Evolutionary conservation across 768 basidiomycete species (phyloP), one percentile per base, ranked within the genome.

Genomic region (Kockovaella imperatae): DNA sequence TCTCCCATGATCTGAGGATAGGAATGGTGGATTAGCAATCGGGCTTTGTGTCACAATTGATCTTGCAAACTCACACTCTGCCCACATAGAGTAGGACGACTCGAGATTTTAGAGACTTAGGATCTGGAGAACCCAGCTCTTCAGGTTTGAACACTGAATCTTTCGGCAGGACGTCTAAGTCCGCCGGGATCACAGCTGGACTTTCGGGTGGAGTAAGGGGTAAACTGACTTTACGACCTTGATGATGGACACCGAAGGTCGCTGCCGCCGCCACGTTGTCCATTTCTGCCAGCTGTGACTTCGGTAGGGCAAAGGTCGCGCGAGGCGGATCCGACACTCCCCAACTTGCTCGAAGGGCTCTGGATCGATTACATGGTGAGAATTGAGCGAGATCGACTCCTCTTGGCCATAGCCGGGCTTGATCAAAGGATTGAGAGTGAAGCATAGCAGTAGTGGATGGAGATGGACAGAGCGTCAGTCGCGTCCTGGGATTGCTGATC

Each of bases 401-500:
- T 36, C 75, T 48, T 0, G 74, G 72, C 75, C 75, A 76, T 2
- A 75, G 54, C 3, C 74, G 60, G 14, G 73, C 57, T 46, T 68
- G 60, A 0, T 53, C 47, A 45, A 75, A 73, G 0, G 59, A 51
- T 34, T 72, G 66, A 0, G 42, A 52, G 11, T 57, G 47, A 2
- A 76, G 67, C 67, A 73, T 72, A 15, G 60, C 47, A 2, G 51
- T 50, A 0, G 75, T 76, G 0, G 72, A 74, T 1, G 67, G 67
- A 0, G 74, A 74, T 0, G 75, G 75, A 49, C 75, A 75, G 17
- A 73, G 69, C 0, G 73, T 74, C 7, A 74, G 53, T 23, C 66
- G 53, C 36, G 69, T 69, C 32, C 69, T 69, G 21, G 15, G 24
- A 24, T 45, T 31, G 43, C 31, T 26, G 20, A 15, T 26, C 6